phyloP scores from a whole-genome alignment of 139 green algal genomes.

The Dunaliella sp. region DNA sequence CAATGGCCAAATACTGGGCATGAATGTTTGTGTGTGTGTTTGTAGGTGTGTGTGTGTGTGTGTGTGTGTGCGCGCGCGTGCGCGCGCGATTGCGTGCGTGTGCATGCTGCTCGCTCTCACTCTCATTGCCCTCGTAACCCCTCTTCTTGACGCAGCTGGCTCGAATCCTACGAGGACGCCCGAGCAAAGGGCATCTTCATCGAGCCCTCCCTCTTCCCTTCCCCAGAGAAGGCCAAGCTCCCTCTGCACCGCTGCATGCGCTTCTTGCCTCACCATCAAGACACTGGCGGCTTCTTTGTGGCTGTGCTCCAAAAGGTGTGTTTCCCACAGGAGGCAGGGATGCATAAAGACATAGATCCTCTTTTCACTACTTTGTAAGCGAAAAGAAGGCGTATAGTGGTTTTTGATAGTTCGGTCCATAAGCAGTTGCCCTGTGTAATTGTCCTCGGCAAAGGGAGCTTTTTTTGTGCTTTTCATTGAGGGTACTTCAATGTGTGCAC shows the following conservation, averaged over 20 bases:
- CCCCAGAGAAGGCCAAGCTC: constrained; percentile 52
- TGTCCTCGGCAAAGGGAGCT: neutral
- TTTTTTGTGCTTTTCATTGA: neutral
- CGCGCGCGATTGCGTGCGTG: neutral
- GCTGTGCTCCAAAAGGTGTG: constrained; percentile 86
- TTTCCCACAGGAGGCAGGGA: neutral
- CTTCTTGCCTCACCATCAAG: constrained; percentile 91
- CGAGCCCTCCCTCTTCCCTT: constrained; percentile 81
- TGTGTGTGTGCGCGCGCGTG: constrained; percentile 15
- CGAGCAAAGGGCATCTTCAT: constrained; percentile 49
- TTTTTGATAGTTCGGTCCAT: neutral
- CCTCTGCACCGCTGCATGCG: constrained; percentile 92
- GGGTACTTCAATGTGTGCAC: neutral
- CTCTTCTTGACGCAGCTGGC: constrained; percentile 41
- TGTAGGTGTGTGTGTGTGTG: constrained; percentile 1
- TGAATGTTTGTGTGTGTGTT: neutral
- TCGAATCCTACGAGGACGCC: constrained; percentile 61
- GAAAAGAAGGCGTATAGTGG: neutral
- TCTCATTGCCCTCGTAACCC: neutral
- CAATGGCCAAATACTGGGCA: neutral
- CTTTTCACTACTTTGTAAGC: no score
- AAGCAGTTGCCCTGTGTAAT: no score
- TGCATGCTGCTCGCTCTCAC: neutral
- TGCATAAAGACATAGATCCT: neutral
- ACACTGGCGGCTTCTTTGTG: constrained; percentile 99